phyloP scores from a whole-genome alignment of 2,329 filamentous ascomycete species.

The Fusarium tjaetaba region DNA sequence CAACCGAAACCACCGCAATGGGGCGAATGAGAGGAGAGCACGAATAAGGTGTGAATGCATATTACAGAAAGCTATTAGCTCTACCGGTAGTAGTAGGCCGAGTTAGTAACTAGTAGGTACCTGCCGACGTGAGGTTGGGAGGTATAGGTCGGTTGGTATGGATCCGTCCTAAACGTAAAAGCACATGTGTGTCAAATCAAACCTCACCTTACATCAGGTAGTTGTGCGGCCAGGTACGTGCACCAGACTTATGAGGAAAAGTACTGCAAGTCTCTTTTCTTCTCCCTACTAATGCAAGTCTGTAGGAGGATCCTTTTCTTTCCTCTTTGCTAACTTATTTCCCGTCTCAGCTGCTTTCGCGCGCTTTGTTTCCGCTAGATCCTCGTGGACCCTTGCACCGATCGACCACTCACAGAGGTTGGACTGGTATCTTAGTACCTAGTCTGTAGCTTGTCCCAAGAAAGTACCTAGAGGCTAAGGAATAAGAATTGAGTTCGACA shows the following conservation, averaged over 20 bases:
- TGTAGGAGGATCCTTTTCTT: neutral
- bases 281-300: neutral
- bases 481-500: slow-evolving; percentile 19
- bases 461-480: slow-evolving; percentile 4
- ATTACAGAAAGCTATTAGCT: slow-evolving; percentile 26
- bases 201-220: slow-evolving; percentile 18
- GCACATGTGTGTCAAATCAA: slow-evolving; percentile 13
- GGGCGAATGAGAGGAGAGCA: slow-evolving; percentile 30
- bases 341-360: slow-evolving; percentile 10
- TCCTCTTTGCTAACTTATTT: slow-evolving; percentile 3
- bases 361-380: slow-evolving; percentile 30
- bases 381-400: slow-evolving; percentile 23
- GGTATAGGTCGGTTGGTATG: neutral
- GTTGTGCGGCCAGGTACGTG: slow-evolving; percentile 18
- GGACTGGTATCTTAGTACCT: neutral
- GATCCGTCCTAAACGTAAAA: slow-evolving; percentile 21
- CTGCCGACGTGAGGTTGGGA: neutral
- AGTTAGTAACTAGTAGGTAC: neutral
- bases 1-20: slow-evolving; percentile 30
- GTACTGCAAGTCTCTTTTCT: slow-evolving; percentile 17
- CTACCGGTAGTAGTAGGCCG: neutral
- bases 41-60: slow-evolving; percentile 30
- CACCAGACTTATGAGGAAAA: neutral
- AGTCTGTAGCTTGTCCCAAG: slow-evolving; percentile 8
- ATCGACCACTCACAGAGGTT: slow-evolving; percentile 27